These are phyloP conservation scores for Rhytidhysteron rufulum DNA, from an alignment of 2,329 filamentous ascomycete genomes.

Conservation along the genomic window DNA sequence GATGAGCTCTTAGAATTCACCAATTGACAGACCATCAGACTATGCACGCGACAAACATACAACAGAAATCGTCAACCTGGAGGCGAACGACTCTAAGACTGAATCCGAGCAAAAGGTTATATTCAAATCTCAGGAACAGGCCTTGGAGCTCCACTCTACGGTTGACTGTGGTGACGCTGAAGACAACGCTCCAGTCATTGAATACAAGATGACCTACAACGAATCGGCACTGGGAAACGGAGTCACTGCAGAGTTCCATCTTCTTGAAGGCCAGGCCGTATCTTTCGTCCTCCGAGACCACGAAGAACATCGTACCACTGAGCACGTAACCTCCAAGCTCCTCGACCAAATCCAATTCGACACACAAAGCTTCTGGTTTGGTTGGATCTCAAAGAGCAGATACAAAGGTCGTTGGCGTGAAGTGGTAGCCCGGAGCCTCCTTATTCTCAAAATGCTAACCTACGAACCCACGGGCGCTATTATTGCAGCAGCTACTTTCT, in stretches of 20 bases:
- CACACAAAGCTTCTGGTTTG: conserved; percentile 69
- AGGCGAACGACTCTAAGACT: conserved; percentile 8
- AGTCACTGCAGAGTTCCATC: conserved; percentile 55
- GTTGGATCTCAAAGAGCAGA: conserved; percentile 67
- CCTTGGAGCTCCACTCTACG: conserved; percentile 65
- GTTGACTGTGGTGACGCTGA: conserved; percentile 56
- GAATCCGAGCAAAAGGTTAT: conserved; percentile 41
- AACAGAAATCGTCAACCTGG: conserved; percentile 50
- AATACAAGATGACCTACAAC: conserved; percentile 53
- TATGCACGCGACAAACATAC: conserved; percentile 63
- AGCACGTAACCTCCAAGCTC: conserved; percentile 55
- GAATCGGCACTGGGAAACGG: conserved; percentile 58
- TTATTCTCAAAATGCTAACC: conserved; percentile 72
- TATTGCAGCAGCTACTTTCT: conserved; percentile 72
- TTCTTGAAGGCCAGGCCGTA: conserved; percentile 64
- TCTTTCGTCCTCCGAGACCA: conserved; percentile 64
- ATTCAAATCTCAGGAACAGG: conserved; percentile 57
- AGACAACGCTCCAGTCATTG: conserved; percentile 49
- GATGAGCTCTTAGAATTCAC: background rate
- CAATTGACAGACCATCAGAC: conserved; percentile 40
- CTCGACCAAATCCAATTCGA: conserved; percentile 63
- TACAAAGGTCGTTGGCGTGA: conserved; percentile 72
- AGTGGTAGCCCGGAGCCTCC: conserved; percentile 65
- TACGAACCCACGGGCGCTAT: conserved; percentile 78
- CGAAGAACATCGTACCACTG: conserved; percentile 54